Base-by-base conservation (phyloP, 2,329 filamentous ascomycete species). In the Pyrenophora teres region DNA sequence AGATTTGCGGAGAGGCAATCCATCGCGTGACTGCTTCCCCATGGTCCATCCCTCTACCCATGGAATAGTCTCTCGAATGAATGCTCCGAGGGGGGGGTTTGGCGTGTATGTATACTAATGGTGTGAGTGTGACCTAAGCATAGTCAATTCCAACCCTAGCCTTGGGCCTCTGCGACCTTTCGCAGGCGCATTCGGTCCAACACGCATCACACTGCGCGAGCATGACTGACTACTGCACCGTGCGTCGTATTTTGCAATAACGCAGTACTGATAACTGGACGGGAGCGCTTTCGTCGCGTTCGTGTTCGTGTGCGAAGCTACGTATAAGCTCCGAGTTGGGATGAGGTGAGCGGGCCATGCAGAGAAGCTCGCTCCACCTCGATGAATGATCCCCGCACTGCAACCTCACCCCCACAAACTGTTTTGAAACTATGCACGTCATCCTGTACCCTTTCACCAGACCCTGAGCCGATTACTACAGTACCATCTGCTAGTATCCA, bases 361-460 rank as follows among this genome's bases (percentile, higher is more conserved):
- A 47, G 40, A 50, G 40, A 52, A 40, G 48, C 43, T 39, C 43
- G 36, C 27, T 39, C 43, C 36, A 40, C 43, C 52, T 54, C 48
- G 45, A 45, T 55, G 51, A 54, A 52, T 38, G 46, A 46, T 52
- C 56, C 50, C 57, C 57, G 50, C 57, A 59, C 10, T 10, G 8
- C 27, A 54, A 42, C 44, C 32, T 52, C 50, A 48, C 50, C 54
- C 52, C 57, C 55, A 54, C 55, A 55, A 43, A 46, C 41, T 38
- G 40, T 27, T 38, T 51, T 30, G 49, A 35, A 55, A 31, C 55
- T 40, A 42, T 40, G 31, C 47, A 51, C 54, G 52, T 57, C 55
- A 56, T 52, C 37, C 21, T 37, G 44, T 44, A 42, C 37, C 27
- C 23, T n/a, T 19, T 21, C 19, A 37, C 13, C 27, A 37, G 33